phyloP scores from a whole-genome alignment of 352 stramenopile species.

The Pythium guiyangense region DNA sequence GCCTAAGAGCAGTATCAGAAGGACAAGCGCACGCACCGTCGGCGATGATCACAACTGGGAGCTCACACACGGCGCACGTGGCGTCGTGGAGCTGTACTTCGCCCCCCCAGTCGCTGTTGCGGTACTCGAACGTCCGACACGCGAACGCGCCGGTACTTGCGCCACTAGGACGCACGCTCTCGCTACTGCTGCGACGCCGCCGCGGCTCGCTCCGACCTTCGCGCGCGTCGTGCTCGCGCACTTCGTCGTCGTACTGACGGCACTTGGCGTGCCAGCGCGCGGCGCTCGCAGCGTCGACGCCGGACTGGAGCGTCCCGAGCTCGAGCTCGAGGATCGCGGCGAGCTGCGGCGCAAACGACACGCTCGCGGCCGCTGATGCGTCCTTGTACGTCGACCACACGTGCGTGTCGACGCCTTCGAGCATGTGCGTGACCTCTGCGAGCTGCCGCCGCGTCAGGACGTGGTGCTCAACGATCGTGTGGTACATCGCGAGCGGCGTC shows the following conservation, averaged over 20 bases:
- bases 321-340: conserved; percentile 67
- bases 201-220: not conserved
- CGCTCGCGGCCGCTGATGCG: conserved; percentile 32
- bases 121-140: conserved; percentile 66
- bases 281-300: conserved; percentile 43
- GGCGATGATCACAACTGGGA: conserved; percentile 78
- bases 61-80: conserved; percentile 62
- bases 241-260: conserved; percentile 41
- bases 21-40: conserved; percentile 37
- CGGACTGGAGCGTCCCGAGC: conserved; percentile 28
- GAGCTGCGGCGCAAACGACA: conserved; percentile 71
- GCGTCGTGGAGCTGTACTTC: conserved; percentile 84
- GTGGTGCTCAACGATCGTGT: conserved; percentile 71
- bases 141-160: conserved; percentile 6
- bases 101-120: conserved; percentile 84
- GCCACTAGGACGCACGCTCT: not conserved
- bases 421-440: conserved; percentile 58
- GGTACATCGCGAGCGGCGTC: conserved; percentile 67
- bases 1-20: conserved; percentile 1
- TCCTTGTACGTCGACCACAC: conserved; percentile 80
- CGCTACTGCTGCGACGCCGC: not conserved
- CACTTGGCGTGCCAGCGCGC: conserved; percentile 52
- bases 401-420: conserved; percentile 80
- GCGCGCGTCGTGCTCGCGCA: conserved; percentile 10
- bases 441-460: conserved; percentile 62